Conservation (phyloP, 1,284 basidiomycete species). For the Blastosporella zonata region DNA sequence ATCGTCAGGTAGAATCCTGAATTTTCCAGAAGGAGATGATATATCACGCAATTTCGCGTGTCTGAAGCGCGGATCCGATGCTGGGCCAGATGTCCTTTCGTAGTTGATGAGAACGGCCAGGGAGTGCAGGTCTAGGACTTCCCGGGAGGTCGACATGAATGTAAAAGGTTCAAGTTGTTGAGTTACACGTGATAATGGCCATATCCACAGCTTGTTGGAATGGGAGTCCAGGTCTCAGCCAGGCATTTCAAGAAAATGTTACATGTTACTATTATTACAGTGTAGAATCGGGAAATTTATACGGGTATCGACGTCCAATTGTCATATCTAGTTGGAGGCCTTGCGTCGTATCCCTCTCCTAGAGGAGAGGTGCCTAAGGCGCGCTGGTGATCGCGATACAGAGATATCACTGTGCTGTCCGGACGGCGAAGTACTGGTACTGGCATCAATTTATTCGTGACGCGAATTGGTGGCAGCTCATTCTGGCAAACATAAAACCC, state of each 20-base stretch:
- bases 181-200: no score
- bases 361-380: not conserved
- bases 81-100: not conserved
- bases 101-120: slow-evolving; percentile 4
- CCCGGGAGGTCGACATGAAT: not conserved
- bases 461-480: slow-evolving; percentile 10
- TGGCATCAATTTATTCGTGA: not conserved
- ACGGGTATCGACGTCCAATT: slow-evolving; percentile 14
- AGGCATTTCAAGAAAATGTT: not conserved
- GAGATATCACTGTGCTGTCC: slow-evolving; percentile 10
- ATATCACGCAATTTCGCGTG: not conserved
- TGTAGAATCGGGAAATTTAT: not conserved
- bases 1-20: not conserved
- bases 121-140: slow-evolving; percentile 2
- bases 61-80: slow-evolving; percentile 3
- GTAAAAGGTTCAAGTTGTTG: not conserved
- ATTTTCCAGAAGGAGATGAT: not conserved
- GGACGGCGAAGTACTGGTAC: slow-evolving; percentile 3
- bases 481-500: slow-evolving; percentile 12
- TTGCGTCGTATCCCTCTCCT: not conserved
- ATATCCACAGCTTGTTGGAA: no score
- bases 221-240: no score
- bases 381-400: slow-evolving; percentile 3
- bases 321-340: slow-evolving; percentile 9
- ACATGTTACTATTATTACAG: not conserved